A percentile compares a stretch with the other conserved stretches of the same genome.
Conservation (phyloP, 208 protist species). For the Tritrichomonas foetus region DNA sequence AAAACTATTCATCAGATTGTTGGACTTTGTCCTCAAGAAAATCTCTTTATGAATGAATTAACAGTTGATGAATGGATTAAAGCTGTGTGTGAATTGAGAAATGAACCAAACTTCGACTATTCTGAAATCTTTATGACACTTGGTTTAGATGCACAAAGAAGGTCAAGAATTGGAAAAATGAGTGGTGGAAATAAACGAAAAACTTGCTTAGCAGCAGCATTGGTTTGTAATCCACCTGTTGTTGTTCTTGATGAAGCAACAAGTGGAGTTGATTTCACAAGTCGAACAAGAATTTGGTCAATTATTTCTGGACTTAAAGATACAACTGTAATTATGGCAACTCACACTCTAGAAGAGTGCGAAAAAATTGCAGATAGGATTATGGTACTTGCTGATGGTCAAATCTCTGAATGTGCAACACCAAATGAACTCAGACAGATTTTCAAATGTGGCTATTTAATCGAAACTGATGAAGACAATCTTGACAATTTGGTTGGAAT, state of each 20-base stretch:
- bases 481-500: too few relatives aligned
- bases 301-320: background rate
- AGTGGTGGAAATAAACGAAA: background rate
- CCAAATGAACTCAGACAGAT: background rate
- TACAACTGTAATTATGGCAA: background rate
- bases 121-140: too few relatives aligned
- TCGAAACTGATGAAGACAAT: too few relatives aligned
- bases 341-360: background rate
- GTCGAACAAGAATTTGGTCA: background rate
- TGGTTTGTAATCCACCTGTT: background rate
- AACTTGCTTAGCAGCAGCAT: background rate
- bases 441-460: background rate
- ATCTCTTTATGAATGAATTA: background rate
- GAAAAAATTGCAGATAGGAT: background rate
- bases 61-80: background rate
- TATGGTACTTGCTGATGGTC: background rate
- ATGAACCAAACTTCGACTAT: too few relatives aligned
- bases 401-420: background rate
- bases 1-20: background rate
- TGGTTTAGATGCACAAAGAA: too few relatives aligned
- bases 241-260: background rate
- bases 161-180: too few relatives aligned
- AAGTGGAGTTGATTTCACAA: background rate
- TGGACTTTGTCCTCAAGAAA: background rate
- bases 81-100: too few relatives aligned